Conservation (phyloP, 1,284 basidiomycete species). For the Ganoderma leucocontextum region DNA sequence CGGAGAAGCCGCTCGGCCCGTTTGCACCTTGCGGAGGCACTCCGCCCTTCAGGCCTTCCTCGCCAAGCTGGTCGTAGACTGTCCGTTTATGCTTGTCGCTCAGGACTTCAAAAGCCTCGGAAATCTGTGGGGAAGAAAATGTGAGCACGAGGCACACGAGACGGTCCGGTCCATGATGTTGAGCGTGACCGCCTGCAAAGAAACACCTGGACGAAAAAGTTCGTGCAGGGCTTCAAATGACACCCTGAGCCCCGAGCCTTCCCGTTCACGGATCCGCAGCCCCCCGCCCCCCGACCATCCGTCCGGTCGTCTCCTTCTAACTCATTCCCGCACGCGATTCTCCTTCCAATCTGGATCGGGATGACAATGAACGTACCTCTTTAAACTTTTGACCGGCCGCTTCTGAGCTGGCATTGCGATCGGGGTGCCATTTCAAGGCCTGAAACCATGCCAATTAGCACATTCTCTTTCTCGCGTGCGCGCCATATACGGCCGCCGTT, state of each 20-base stretch:
- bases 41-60: slow-evolving; percentile 91
- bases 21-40: slow-evolving; percentile 60
- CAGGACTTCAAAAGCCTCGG: slow-evolving; percentile 97
- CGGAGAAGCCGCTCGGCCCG: slow-evolving; percentile 53
- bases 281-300: background rate
- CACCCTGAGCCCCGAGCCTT: no score
- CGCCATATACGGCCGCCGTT: background rate
- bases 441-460: slow-evolving; percentile 35
- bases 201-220: background rate
- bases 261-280: no score
- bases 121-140: slow-evolving; percentile 62
- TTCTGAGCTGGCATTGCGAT: slow-evolving; percentile 86
- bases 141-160: background rate
- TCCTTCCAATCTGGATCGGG: no score
- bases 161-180: background rate
- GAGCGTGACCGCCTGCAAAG: background rate
- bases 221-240: background rate
- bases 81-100: slow-evolving; percentile 93
- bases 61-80: slow-evolving; percentile 95
- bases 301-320: background rate
- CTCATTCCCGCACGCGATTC: background rate
- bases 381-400: slow-evolving; percentile 93
- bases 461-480: background rate
- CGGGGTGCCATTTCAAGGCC: slow-evolving; percentile 74
- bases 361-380: slow-evolving; percentile 60